These are phyloP conservation scores for Quercus variabilis DNA, from an alignment of 306 rosid genomes.

Conservation along the genomic window DNA sequence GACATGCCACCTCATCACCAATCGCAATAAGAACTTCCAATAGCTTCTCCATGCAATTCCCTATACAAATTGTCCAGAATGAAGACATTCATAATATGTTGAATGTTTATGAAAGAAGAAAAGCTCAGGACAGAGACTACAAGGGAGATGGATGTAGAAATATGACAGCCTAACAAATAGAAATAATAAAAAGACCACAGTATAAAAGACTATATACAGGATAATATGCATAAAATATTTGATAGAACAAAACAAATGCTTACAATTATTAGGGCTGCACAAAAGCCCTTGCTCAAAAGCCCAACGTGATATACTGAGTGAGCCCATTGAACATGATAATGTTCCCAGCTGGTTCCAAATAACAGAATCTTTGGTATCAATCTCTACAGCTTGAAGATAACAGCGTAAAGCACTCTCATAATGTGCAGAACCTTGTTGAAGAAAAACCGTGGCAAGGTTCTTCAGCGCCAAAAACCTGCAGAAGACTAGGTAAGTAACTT, in stretches of 20 bases:
- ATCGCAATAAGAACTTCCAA: slow-evolving; percentile 97
- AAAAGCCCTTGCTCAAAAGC: slow-evolving; percentile 97
- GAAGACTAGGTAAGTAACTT: slow-evolving; percentile 22
- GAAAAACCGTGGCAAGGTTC: slow-evolving; percentile 89
- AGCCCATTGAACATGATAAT: slow-evolving; percentile 87
- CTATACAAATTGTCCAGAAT: slow-evolving; percentile 34
- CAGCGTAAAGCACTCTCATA: slow-evolving; percentile 79
- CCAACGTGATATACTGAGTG: slow-evolving; percentile 91
- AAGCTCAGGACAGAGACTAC: slow-evolving; percentile 11
- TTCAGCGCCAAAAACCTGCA: slow-evolving; percentile 92
- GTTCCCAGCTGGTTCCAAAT: slow-evolving; percentile 98
- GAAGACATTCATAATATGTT: slow-evolving; percentile 8
- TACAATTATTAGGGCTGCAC: slow-evolving; percentile 98
- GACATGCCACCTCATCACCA: slow-evolving; percentile 97
- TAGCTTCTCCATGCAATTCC: slow-evolving; percentile 99
- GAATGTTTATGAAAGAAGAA: slow-evolving; percentile 17
- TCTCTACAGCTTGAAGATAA: slow-evolving; percentile 98
- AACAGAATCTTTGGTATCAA: slow-evolving; percentile 92
- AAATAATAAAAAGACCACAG: not conserved
- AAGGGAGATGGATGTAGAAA: slow-evolving; percentile 1
- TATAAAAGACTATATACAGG: slow-evolving; percentile 2
- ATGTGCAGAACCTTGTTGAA: slow-evolving; percentile 79
- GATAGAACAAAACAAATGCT: slow-evolving; percentile 26
- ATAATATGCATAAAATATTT: not conserved
- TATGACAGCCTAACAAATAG: slow-evolving; percentile 5